Base-by-base conservation (phyloP, 148 eudicot species). In the Polygonum maritimum region DNA sequence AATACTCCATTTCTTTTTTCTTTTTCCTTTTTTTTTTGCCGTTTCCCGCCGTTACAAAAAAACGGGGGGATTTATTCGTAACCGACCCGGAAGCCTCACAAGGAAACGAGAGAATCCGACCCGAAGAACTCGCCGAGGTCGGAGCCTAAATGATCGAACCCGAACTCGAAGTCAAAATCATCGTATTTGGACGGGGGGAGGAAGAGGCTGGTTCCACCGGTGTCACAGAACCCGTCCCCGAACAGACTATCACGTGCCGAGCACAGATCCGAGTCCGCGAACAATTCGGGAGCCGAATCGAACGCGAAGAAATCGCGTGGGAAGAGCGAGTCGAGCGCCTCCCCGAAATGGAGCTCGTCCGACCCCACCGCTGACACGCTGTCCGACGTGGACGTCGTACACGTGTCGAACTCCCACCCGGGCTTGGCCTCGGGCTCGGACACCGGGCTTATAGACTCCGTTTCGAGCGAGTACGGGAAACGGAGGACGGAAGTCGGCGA, bases 121-220 rank as follows among this genome's bases (percentile, higher is more conserved):
- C 89, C 89, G 80, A 88, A 86, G 71, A 86, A 60, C 69, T 88
- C 91, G 1, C 86, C 86, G 22, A 84, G 77, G 31, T 88, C 91
- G 31, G 31, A 26, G 31, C 31, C 31, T 26, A 26, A 26, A 26
- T 26, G 31, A 26, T 26, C 31, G 31, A 81, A 76, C 48, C 87
- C 85, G 18, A 79, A 75, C 36, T 76, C 47, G 47, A 44, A 6
- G 9, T 44, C 83, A 12, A 40, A 40, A 40, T 40, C 83, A 4
- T 65, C 71, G 71, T 5, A 35, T 44, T 65, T 65, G 19, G 44
- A 22, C 3, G 67, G 10, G 36, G 10, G 38, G 45, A 31, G 35
- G 67, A 60, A 63, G 69, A 63, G 69, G 4, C 33, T 26, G 31
- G 31, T 63, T 13, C 39, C 39, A 3, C 38, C 39, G 31, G 31